Percentiles rank a stretch among this genome's conserved stretches.
Evolutionary conservation across 352 stramenopile species (phyloP).

Genomic region (Phytopythium helicoides): DNA sequence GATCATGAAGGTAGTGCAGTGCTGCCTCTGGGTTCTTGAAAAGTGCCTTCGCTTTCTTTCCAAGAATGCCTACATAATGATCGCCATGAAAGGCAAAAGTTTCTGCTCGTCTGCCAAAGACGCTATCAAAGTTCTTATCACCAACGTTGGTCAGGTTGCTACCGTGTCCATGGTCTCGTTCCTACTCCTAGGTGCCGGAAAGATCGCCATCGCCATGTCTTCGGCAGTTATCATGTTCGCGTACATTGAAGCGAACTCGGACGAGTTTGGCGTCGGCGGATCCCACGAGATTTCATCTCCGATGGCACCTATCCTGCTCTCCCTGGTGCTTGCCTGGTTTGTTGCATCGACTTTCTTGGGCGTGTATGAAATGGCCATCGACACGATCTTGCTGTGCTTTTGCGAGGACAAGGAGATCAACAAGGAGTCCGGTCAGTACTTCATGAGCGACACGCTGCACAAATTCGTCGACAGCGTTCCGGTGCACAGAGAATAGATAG

Average conservation of each 20-base stretch:
- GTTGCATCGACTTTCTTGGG: conserved; percentile 92
- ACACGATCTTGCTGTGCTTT: conserved; percentile 96
- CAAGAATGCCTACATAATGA: conserved; percentile 95
- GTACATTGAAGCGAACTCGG: conserved; percentile 54
- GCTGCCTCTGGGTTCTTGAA: conserved; percentile 93
- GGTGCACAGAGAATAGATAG: not conserved
- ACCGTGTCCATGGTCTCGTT: conserved; percentile 89
- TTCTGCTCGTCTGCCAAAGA: conserved; percentile 90
- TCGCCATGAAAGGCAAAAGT: conserved; percentile 73
- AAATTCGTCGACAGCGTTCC: conserved; percentile 70
- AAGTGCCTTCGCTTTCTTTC: conserved; percentile 97
- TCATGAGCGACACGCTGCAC: conserved; percentile 75
- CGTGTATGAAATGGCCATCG: conserved; percentile 95
- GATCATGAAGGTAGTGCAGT: conserved; percentile 86
- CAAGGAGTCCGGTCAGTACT: conserved; percentile 62
- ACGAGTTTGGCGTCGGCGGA: conserved; percentile 47
- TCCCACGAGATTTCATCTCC: conserved; percentile 74
- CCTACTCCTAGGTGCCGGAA: conserved; percentile 91
- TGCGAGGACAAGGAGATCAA: conserved; percentile 90
- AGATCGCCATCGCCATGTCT: conserved; percentile 74
- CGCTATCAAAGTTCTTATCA: conserved; percentile 91
- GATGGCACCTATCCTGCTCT: conserved; percentile 87
- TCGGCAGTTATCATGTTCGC: conserved; percentile 57
- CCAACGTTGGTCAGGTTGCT: conserved; percentile 86
- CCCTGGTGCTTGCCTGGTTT: conserved; percentile 91